phyloP scores from a whole-genome alignment of 164 flowering plant species.

The Aristolochia contorta region DNA sequence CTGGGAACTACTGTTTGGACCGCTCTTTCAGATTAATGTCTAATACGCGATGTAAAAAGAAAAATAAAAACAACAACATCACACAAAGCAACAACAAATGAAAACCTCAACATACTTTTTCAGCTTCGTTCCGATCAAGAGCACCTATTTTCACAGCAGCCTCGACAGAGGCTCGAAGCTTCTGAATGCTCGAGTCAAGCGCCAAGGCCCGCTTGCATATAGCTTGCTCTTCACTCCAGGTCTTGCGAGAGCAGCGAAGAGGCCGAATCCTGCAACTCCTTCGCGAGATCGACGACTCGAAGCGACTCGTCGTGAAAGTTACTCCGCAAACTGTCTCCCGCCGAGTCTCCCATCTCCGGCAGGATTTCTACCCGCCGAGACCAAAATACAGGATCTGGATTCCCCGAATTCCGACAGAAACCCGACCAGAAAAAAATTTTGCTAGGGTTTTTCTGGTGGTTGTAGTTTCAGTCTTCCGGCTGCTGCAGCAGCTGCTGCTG shows the following conservation, averaged over 20 bases:
- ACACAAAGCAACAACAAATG: background rate
- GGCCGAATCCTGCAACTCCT: constrained; percentile 70
- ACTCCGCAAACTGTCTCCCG: constrained; percentile 2
- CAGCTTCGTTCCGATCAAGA: constrained; percentile 35
- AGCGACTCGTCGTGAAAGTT: constrained; percentile 34
- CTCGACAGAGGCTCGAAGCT: constrained; percentile 32
- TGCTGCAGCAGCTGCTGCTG: no score
- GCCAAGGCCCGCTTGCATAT: constrained; percentile 45
- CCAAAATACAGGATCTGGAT: background rate
- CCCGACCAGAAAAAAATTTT: no score
- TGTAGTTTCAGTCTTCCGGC: no score
- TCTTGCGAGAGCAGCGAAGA: constrained; percentile 36
- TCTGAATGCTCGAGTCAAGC: constrained; percentile 39
- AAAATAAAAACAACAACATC: background rate
- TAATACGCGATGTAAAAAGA: no score
- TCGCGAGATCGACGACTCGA: constrained; percentile 50
- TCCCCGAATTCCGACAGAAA: no score
- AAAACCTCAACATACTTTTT: constrained; percentile 28
- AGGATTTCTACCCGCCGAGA: background rate
- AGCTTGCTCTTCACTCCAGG: constrained; percentile 50
- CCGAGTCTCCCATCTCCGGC: constrained; percentile 14
- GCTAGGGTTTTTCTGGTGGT: no score
- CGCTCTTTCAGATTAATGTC: no score
- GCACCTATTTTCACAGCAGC: constrained; percentile 14
- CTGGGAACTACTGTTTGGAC: background rate